Evolutionary conservation across 2,329 filamentous ascomycete genomes (phyloP), one percentile per base, ranked within the genome.

Genomic region (Penicillium thymicola): DNA sequence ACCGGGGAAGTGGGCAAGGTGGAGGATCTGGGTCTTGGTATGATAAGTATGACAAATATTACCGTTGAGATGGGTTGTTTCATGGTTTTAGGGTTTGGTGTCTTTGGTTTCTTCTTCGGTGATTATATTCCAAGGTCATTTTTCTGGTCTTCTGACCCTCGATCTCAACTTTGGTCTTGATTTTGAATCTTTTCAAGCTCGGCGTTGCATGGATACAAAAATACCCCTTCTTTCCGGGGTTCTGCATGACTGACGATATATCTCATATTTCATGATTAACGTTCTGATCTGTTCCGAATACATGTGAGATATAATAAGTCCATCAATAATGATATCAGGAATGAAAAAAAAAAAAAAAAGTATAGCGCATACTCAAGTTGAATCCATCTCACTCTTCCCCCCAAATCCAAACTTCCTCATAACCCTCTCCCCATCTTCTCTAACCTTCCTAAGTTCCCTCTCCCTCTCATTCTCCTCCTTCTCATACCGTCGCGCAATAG

Each of bases 381-480:
- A 14, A 51, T 44, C 8, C 28, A 43, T 18, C 23, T 43, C 32
- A 46, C 9, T 11, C n/a, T 14, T 18, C 3, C 13, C 32, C 18
- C 28, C 45, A 25, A 44, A 54, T 37, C 59, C 36, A 43, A 62
- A 55, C 36, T 55, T 55, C 34, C 51, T 48, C 68, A 70, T 70
- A 40, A 70, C 45, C 57, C 48, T 66, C 11, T 50, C 53, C 36
- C 70, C 76, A 52, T 67, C 67, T 56, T 67, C 63, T 54, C 65
- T 65, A 44, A 61, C 53, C 18, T 58, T 63, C 21, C 70, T 73
- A 21, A 55, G n/a, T 51, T 72, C 71, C 37, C 59, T 66, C 41
- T 67, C 65, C 59, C 76, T 76, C 18, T 72, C 61, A 57, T 67
- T 72, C 55, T 73, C 67, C 66, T 82, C 80, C 27, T 68, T 60